Percentiles rank a stretch among this genome's conserved stretches.
Conservation (phyloP, 2,329 filamentous ascomycete genomes). For the Alternaria infectoria region DNA sequence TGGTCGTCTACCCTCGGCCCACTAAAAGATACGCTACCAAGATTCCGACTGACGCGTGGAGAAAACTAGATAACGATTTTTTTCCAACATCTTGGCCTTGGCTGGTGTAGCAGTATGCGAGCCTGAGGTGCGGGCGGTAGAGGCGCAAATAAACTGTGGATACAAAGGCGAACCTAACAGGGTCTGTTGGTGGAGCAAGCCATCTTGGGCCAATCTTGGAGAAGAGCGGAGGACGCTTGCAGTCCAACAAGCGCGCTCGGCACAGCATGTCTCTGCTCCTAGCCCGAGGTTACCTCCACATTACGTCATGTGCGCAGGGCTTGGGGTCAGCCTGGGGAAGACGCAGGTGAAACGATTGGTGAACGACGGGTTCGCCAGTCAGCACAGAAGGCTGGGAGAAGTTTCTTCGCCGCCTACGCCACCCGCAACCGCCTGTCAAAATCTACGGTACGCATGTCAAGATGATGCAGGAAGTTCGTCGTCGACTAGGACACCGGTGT, state of each 20-base stretch:
- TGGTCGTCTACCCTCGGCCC: constrained; percentile 20
- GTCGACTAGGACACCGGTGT: neutral
- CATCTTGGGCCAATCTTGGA: constrained; percentile 32
- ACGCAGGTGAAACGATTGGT: neutral
- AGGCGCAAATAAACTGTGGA: constrained; percentile 38
- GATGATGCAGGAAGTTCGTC: constrained; percentile 5
- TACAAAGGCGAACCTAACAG: constrained; percentile 31
- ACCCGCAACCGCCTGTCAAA: neutral
- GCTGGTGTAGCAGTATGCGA: constrained; percentile 33
- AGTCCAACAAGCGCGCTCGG: constrained; percentile 32
- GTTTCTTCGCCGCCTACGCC: neutral
- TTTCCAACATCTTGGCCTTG: constrained; percentile 38
- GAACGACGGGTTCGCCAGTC: neutral
- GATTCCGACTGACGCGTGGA: constrained; percentile 31
- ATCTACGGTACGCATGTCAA: neutral
- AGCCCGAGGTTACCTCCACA: constrained; percentile 23
- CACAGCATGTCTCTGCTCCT: constrained; percentile 25
- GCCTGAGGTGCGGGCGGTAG: constrained; percentile 28
- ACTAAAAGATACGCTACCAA: constrained; percentile 29
- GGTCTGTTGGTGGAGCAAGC: constrained; percentile 28
- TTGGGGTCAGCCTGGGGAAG: constrained; percentile 2
- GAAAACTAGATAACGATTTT: constrained; percentile 36
- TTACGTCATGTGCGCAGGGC: constrained; percentile 26
- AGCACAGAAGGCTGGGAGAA: neutral
- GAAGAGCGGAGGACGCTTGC: constrained; percentile 29